Percentiles rank a stretch among this genome's conserved stretches.
Conservation (phyloP, 148 eudicot genomes). For the Linanthus parryae region DNA sequence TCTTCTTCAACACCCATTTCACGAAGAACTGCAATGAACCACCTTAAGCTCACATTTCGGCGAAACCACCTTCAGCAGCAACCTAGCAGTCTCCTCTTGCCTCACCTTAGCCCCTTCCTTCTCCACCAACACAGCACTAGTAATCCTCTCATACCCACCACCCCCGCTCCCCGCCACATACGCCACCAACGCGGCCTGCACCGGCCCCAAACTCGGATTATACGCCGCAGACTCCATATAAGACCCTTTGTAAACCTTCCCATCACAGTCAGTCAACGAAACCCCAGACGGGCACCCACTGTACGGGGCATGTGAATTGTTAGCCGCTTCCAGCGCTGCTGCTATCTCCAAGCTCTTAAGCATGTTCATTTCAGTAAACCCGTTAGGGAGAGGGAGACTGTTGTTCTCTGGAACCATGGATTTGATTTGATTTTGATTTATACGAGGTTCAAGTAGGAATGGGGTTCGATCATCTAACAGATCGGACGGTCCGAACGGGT, state of each 20-base stretch:
- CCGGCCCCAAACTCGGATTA: conserved; percentile 85
- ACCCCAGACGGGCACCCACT: conserved; percentile 20
- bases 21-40: conserved; percentile 29
- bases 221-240: conserved; percentile 89
- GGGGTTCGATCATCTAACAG: conserved; percentile 50
- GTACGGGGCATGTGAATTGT: conserved; percentile 19
- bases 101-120: conserved; percentile 46
- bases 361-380: too few relatives aligned
- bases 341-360: too few relatives aligned
- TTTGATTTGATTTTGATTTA: too few relatives aligned
- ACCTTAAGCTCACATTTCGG: conserved; percentile 64
- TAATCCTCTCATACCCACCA: conserved; percentile 42
- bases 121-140: conserved; percentile 72
- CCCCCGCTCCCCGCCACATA: conserved; percentile 42
- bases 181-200: conserved; percentile 75
- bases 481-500: conserved; percentile 72
- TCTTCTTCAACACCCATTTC: background rate
- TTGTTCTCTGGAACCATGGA: too few relatives aligned
- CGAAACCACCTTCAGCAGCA: conserved; percentile 41
- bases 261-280: conserved; percentile 22
- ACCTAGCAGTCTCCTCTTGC: conserved; percentile 70
- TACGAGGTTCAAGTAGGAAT: conserved; percentile 46
- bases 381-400: too few relatives aligned
- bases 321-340: conserved; percentile 52
- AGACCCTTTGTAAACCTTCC: conserved; percentile 54